These are phyloP conservation scores for Euphorbia lathyris DNA, from an alignment of 345 rosid genomes.

Conservation along the genomic window DNA sequence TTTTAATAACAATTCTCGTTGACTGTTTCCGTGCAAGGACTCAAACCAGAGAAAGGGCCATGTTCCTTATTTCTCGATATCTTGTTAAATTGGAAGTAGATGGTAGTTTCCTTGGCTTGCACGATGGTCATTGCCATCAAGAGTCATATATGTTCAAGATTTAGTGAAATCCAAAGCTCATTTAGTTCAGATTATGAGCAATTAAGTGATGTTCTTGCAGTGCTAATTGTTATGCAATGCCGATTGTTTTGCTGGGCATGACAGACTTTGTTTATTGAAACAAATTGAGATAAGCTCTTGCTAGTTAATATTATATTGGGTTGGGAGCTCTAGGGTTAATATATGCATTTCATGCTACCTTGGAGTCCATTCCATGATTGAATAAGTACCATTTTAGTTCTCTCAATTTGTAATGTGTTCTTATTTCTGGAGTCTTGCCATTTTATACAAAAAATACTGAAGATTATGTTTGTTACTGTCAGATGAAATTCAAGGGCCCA, in stretches of 20 bases:
- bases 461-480: slow-evolving; percentile 15
- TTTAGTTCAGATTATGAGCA: neutral
- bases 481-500: slow-evolving; percentile 68
- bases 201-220: neutral
- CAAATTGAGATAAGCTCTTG: neutral
- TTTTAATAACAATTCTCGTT: neutral
- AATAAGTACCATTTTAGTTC: too few relatives aligned
- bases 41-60: neutral
- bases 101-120: neutral
- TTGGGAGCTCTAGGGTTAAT: neutral
- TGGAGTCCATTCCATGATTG: neutral
- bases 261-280: neutral
- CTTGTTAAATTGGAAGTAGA: neutral
- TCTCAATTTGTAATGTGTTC: slow-evolving; percentile 3
- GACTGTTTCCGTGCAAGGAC: too few relatives aligned
- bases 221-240: neutral
- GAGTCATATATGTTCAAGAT: too few relatives aligned
- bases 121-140: too few relatives aligned
- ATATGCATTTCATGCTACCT: neutral
- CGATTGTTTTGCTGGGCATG: neutral
- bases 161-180: neutral
- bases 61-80: slow-evolving; percentile 9
- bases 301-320: neutral
- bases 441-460: slow-evolving; percentile 15
- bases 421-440: too few relatives aligned